Base-by-base conservation (phyloP, 768 basidiomycete species). In the Pulveroboletus frians region DNA sequence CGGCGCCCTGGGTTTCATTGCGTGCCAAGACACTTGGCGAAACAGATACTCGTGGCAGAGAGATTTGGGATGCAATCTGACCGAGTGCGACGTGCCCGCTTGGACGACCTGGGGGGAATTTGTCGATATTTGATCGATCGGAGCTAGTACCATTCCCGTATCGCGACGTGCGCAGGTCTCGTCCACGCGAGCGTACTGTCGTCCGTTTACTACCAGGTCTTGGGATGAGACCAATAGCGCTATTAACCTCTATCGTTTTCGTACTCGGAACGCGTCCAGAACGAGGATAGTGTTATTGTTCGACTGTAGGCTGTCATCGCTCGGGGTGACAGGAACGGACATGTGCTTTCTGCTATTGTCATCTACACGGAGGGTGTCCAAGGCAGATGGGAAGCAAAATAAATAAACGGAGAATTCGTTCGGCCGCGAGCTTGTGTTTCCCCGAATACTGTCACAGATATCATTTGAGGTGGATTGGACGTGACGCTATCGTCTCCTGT, bases 21-120 rank as follows among this genome's bases (percentile, higher is more conserved):
- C 80, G 79, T 2, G 71, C 65, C 34, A 80, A 49, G 3, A 81
- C 81, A 55, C 81, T 81, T 4, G 80, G 75, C 11, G 84, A 85
- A 35, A 66, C 71, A 43, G 79, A 82, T 23, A 79, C 78, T 3
- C 77, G 72, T 14, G 60, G 62, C 35, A 77, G 69, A 43, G 29
- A 9, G 13, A 41, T 30, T 30, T 14, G 49, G 45, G 6, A 21
- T 13, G 9, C 39, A 54, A 49, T 52, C 49, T 17, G 54, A 29
- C 10, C 46, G 54, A 39, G 72, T 9, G 74, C 6, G 71, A 15
- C 51, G 50, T 17, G 57, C 58, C 7, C 51, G 50, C n/a, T 52
- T 56, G 27, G 65, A 48, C 43, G 21, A 35, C 40, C 37, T 53
- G 2, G 49, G 43, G 43, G 46, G 39, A 30, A 52, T 55, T 39